phyloP scores from a whole-genome alignment of 2,329 filamentous ascomycete species.

The Karstenula rhodostoma region DNA sequence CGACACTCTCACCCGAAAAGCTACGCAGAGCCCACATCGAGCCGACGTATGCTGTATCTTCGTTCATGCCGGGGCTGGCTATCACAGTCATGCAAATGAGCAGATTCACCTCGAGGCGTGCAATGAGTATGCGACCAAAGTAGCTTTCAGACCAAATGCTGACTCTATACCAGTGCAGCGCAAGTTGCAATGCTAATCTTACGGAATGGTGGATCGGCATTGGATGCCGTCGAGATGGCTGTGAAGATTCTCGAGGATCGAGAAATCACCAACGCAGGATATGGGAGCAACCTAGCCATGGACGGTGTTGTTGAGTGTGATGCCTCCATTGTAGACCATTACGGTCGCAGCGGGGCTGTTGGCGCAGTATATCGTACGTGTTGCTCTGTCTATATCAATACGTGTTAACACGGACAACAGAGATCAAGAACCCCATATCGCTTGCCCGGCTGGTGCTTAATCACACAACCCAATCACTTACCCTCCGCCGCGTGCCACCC shows the following conservation, averaged over 20 bases:
- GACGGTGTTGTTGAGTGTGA: slow-evolving; percentile 94
- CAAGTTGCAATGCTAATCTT: slow-evolving; percentile 82
- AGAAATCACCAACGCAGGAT: slow-evolving; percentile 96
- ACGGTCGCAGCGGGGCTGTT: slow-evolving; percentile 89
- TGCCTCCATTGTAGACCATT: slow-evolving; percentile 89
- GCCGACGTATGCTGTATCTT: slow-evolving; percentile 78
- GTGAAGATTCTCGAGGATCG: slow-evolving; percentile 89
- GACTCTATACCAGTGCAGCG: slow-evolving; percentile 69
- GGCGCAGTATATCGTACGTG: slow-evolving; percentile 86
- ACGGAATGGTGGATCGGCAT: slow-evolving; percentile 77
- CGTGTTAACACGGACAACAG: slow-evolving; percentile 55
- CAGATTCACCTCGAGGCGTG: slow-evolving; percentile 84
- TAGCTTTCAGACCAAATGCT: slow-evolving; percentile 15
- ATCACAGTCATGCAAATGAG: slow-evolving; percentile 89
- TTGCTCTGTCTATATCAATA: slow-evolving; percentile 13
- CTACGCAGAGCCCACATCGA: slow-evolving; percentile 47
- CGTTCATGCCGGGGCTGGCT: slow-evolving; percentile 94
- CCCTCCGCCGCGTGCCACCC: slow-evolving; percentile 86
- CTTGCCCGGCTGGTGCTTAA: slow-evolving; percentile 86
- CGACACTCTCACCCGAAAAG: slow-evolving; percentile 47
- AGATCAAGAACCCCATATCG: slow-evolving; percentile 91
- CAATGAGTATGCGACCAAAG: slow-evolving; percentile 72
- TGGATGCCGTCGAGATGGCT: slow-evolving; percentile 90
- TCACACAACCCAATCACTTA: slow-evolving; percentile 76
- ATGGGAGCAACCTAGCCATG: slow-evolving; percentile 91